Evolutionary conservation across 495 filamentous ascomycete genomes (phyloP).

Genomic region (Trichoderma virens): DNA sequence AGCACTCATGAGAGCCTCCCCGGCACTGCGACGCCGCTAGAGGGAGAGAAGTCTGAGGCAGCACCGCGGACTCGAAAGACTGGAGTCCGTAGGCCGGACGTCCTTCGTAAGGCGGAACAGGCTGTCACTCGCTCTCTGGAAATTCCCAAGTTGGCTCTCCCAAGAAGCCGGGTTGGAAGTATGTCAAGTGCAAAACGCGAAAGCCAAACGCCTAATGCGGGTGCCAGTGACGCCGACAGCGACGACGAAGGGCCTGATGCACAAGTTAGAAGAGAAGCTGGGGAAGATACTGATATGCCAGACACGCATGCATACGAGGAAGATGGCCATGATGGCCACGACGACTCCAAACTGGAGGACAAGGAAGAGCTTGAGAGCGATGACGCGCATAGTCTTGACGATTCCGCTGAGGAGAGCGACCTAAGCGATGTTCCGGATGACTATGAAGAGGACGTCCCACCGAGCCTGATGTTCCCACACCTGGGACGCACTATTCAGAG

Average conservation of each 20-base stretch:
- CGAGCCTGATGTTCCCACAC: slow-evolving; percentile 39
- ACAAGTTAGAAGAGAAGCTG: slow-evolving; percentile 10
- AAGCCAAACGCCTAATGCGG: slow-evolving; percentile 19
- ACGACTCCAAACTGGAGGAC: slow-evolving; percentile 16
- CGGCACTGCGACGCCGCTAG: slow-evolving; percentile 21
- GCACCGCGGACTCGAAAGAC: slow-evolving; percentile 25
- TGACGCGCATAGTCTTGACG: slow-evolving; percentile 48
- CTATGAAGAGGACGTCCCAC: slow-evolving; percentile 38
- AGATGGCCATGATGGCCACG: slow-evolving; percentile 16
- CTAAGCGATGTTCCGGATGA: slow-evolving; percentile 59
- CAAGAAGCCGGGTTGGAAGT: slow-evolving; percentile 26
- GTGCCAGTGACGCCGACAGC: slow-evolving; percentile 15
- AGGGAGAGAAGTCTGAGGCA: slow-evolving; percentile 21
- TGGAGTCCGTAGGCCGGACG: slow-evolving; percentile 36
- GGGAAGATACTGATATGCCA: slow-evolving; percentile 12
- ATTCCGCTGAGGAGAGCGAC: slow-evolving; percentile 75
- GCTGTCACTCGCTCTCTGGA: slow-evolving; percentile 36
- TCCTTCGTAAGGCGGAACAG: slow-evolving; percentile 43
- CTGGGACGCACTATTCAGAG: slow-evolving; percentile 28
- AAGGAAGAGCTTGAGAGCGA: slow-evolving; percentile 23
- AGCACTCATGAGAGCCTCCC: slow-evolving; percentile 14
- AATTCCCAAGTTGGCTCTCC: slow-evolving; percentile 26
- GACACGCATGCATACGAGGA: slow-evolving; percentile 26
- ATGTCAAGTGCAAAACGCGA: slow-evolving; percentile 33
- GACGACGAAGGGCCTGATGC: slow-evolving; percentile 18